These are phyloP conservation scores for Aureobasidium sp. DNA, from an alignment of 2,329 filamentous ascomycete genomes.

Conservation along the genomic window DNA sequence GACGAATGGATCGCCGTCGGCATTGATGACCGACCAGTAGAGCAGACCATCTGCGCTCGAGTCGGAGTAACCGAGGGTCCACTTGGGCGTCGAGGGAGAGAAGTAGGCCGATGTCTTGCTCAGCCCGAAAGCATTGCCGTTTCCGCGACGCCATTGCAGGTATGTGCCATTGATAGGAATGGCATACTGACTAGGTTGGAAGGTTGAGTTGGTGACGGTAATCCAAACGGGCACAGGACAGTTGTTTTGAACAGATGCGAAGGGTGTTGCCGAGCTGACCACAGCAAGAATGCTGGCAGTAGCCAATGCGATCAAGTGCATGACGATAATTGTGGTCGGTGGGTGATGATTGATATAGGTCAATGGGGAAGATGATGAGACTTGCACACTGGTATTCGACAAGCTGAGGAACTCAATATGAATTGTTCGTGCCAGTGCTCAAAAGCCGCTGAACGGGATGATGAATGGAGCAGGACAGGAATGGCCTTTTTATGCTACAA, in stretches of 20 bases:
- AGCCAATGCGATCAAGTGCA: constrained; percentile 20
- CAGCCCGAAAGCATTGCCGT: constrained; percentile 28
- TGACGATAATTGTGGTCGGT: constrained; percentile 15
- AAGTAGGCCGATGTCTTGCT: constrained; percentile 25
- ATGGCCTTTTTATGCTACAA: not conserved
- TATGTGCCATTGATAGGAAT: constrained; percentile 22
- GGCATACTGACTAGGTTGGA: constrained; percentile 18
- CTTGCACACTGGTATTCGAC: not conserved
- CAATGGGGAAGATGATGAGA: not conserved
- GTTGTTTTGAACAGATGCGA: constrained; percentile 24
- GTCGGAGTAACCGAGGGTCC: constrained; percentile 24
- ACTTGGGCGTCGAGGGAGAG: constrained; percentile 21
- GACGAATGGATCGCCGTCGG: constrained; percentile 25
- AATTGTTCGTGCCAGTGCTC: not conserved
- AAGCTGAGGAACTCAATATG: too few species aligned
- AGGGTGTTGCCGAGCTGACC: constrained; percentile 19
- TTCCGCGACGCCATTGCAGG: constrained; percentile 21
- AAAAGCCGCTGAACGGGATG: not conserved
- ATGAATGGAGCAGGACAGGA: not conserved
- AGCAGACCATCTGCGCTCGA: constrained; percentile 19
- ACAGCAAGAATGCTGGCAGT: constrained; percentile 17
- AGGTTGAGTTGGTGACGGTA: constrained; percentile 23
- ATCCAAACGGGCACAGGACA: constrained; percentile 25
- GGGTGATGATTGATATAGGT: not conserved
- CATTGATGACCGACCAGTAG: constrained; percentile 27